Evolutionary conservation across 164 flowering plant genomes (phyloP), one percentile per base, ranked within the genome.

Genomic region (Vitis riparia): DNA sequence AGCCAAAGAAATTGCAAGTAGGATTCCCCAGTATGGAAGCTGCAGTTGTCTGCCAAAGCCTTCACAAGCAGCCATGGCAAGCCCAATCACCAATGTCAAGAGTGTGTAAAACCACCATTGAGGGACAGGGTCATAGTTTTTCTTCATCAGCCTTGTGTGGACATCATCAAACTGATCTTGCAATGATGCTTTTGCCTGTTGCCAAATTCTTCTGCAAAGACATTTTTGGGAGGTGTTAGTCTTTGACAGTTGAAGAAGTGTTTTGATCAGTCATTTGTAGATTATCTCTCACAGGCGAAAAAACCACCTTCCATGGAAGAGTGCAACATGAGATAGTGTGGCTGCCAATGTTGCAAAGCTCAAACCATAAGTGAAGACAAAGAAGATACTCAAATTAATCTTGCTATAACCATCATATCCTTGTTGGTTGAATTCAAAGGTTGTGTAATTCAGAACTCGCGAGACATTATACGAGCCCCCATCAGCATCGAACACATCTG

Each of bases 11-110:
- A 73, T 50, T 1, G 88, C 86, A 10, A 87, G 63, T 1, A 87
- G 58, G 63, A 89, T 68, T 32, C 93, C 90, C 93, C 93, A 88
- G 66, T 74, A 88, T 15, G 93, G 93, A 32, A 88, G 83, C 63
- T 87, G 93, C 51, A 88, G 47, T 52, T 85, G 83, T 37, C 68
- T 65, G 3, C 70, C 76, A 55, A 82, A 82, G 5, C 83, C 84
- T 74, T 82, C 86, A 51, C 84, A 81, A 23, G 87, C 67, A 53
- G 81, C 19, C 37, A 87, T 19, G 14, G 89, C 68, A 11, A 84
- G 65, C 2, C 52, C 80, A 11, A 73, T 17, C 0, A 70, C 69
- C 8, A 75, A 14, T 0, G 76, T 23, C 68, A 87, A 47, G 44
- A 87, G 55, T 5, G 68, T 10, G 65, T 76, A 62, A 55, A 88